Conservation (phyloP, 345 rosid species). For the Melaleuca quinquenervia region DNA sequence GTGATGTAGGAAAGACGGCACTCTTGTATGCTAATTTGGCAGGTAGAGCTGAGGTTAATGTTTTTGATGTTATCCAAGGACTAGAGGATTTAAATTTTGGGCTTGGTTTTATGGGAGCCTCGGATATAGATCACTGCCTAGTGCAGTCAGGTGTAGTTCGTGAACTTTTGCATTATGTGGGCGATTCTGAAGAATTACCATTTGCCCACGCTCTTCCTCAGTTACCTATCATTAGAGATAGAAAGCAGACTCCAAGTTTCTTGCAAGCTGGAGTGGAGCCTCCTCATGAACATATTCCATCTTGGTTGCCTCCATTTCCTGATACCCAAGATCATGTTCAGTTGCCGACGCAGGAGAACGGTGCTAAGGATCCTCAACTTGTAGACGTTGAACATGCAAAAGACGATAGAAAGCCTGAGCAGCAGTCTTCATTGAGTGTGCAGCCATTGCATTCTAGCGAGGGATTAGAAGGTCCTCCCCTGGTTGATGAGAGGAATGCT, state of each 20-base stretch:
- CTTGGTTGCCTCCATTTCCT: constrained; percentile 76
- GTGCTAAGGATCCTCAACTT: constrained; percentile 6
- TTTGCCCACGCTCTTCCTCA: constrained; percentile 56
- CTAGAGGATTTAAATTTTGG: constrained; percentile 55
- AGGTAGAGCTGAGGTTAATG: constrained; percentile 53
- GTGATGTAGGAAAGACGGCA: constrained; percentile 46
- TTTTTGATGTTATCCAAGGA: constrained; percentile 58
- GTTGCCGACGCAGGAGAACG: constrained; percentile 2
- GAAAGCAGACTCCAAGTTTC: constrained; percentile 34
- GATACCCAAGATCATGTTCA: constrained; percentile 24
- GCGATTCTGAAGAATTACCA: constrained; percentile 37
- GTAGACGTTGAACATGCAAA: constrained; percentile 10
- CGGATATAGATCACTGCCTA: constrained; percentile 49
- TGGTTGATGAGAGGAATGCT: constrained; percentile 12
- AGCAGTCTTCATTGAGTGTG: not conserved
- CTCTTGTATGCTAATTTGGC: constrained; percentile 45
- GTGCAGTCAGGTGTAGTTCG: constrained; percentile 43
- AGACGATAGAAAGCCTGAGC: not conserved
- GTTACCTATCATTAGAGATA: constrained; percentile 48
- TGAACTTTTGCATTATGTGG: constrained; percentile 52
- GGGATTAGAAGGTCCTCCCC: constrained; percentile 26
- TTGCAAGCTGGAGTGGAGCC: constrained; percentile 45
- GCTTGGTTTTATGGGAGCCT: constrained; percentile 53
- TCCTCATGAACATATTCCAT: constrained; percentile 62
- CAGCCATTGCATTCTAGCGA: not conserved